Conservation (phyloP, 2,329 filamentous ascomycete species). For the Fusarium kyushuense region DNA sequence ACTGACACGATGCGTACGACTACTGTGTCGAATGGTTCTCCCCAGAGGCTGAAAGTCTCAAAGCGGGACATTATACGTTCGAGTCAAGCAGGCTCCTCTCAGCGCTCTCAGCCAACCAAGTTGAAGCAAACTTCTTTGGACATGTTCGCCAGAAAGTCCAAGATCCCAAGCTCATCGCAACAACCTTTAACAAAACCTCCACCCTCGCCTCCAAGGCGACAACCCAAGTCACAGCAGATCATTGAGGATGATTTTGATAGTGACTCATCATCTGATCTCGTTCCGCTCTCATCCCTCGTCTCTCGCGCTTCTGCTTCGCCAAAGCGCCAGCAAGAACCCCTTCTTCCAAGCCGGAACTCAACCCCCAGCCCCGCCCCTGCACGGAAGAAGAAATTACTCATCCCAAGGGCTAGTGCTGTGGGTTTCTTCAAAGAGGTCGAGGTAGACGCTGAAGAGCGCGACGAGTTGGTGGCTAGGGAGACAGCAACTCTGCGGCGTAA, state of each 20-base stretch:
- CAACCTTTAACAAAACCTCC: slow-evolving; percentile 3
- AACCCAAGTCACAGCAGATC: neutral
- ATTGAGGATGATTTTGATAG: slow-evolving; percentile 21
- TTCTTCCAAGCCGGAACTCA: neutral
- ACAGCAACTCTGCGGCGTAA: slow-evolving; percentile 23
- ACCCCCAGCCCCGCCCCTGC: slow-evolving; percentile 37
- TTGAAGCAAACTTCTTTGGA: slow-evolving; percentile 54
- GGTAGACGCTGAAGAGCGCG: slow-evolving; percentile 45
- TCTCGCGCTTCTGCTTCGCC: slow-evolving; percentile 18
- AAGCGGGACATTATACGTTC: neutral
- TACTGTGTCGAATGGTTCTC: slow-evolving; percentile 35
- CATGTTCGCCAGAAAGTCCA: slow-evolving; percentile 43
- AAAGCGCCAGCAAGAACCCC: slow-evolving; percentile 20
- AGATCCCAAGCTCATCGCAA: slow-evolving; percentile 19
- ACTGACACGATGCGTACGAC: slow-evolving; percentile 46
- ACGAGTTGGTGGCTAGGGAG: slow-evolving; percentile 43
- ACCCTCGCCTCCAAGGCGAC: neutral
- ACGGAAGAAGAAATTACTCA: slow-evolving; percentile 55
- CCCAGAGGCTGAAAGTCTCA: slow-evolving; percentile 37
- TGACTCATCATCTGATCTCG: slow-evolving; percentile 39
- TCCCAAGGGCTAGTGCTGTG: slow-evolving; percentile 53
- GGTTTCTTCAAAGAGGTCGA: slow-evolving; percentile 56
- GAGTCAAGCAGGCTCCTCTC: slow-evolving; percentile 6
- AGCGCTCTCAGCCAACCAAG: slow-evolving; percentile 22
- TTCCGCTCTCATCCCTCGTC: slow-evolving; percentile 31